Base-by-base conservation (phyloP, 2,329 filamentous ascomycete species). In the Pseudogymnoascus sp. region DNA sequence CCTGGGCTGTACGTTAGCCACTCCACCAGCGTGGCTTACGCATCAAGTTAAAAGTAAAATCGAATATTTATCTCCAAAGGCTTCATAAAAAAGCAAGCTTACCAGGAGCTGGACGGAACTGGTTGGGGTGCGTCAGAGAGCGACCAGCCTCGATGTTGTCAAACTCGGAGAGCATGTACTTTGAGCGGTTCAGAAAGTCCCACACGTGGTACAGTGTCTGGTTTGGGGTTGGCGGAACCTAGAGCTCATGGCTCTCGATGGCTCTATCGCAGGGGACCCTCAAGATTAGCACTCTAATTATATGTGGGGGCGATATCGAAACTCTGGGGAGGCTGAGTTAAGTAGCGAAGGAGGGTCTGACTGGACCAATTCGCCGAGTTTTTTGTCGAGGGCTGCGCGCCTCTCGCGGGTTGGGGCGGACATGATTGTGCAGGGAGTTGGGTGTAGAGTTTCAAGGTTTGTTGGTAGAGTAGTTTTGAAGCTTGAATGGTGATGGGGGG, bases 131-230 rank as follows among this genome's bases (percentile, higher is more conserved):
- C 62, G 68, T 64, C 32, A 75, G 60, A 12, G 70, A 66, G 54
- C 66, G 64, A 12, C 74, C 74, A 22, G 68, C 68, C 16, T 68
- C 67, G 59, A 76, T 71, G 41, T 74, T 75, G 16, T 77, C 73
- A 22, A 77, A 69, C 69, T 77, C 74, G 6, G 68, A 69, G 64
- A 76, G 71, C 68, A 76, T 76, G 63, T 76, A 77, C 37, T 70
- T 66, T n/a, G 73, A 74, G 35, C 74, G 71, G 62, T 69, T 72
- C 50, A 73, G 72, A 64, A 77, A 78, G 64, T 77, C 74, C 73
- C 73, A 78, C 32, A 75, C 64, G 64, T 75, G 68, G 60, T 67
- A 74, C 39, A 77, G 71, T 14, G 71, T 70, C 16, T 67, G 65
- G 61, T 72, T 67, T 32, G 68, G 67, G 14, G 64, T 65, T n/a